Conservation (phyloP, 345 rosid genomes). For the Sonneratia alba region DNA sequence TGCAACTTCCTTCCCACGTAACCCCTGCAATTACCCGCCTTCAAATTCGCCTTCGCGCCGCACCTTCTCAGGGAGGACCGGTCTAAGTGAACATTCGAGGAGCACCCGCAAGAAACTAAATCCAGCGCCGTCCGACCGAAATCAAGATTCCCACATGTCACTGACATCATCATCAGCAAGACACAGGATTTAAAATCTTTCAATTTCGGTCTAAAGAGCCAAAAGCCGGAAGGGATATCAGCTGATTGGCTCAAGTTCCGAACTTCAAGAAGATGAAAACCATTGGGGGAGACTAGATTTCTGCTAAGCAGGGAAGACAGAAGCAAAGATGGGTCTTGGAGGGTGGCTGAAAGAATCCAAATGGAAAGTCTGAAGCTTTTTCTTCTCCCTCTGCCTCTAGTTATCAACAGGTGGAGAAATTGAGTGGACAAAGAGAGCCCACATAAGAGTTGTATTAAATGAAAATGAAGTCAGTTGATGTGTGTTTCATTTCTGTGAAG, state of each 20-base stretch:
- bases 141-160: slow-evolving; percentile 62
- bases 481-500: background rate
- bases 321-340: background rate
- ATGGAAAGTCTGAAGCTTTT: background rate
- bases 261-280: background rate
- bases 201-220: background rate
- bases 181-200: slow-evolving; percentile 8
- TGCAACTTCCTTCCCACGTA: slow-evolving; percentile 34
- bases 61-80: slow-evolving; percentile 26
- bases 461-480: too few relatives aligned
- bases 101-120: slow-evolving; percentile 53
- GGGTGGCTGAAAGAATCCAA: slow-evolving; percentile 2
- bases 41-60: slow-evolving; percentile 22
- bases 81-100: slow-evolving; percentile 41
- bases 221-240: background rate
- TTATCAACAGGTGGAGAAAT: background rate
- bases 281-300: background rate
- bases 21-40: slow-evolving; percentile 20
- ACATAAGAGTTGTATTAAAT: background rate
- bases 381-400: background rate
- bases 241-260: background rate
- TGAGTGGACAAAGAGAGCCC: background rate
- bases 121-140: slow-evolving; percentile 50
- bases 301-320: background rate
- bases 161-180: slow-evolving; percentile 49